A percentile compares a stretch with the other conserved stretches of the same genome.
phyloP scores from a whole-genome alignment of 345 rosid genomes.

The Moricandia moricandioides region DNA sequence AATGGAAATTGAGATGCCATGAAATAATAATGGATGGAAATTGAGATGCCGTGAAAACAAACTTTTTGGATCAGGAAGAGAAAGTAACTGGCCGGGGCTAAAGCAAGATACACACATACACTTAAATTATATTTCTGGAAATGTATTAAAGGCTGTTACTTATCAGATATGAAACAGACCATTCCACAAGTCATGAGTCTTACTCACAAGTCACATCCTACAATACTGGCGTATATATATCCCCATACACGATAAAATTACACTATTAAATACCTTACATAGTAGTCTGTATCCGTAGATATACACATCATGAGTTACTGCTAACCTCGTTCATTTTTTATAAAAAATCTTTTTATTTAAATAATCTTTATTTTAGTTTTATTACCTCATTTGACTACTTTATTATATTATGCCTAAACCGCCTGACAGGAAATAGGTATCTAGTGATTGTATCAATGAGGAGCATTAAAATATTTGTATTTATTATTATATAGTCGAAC shows the following conservation, averaged over 20 bases:
- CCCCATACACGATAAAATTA: constrained; percentile 9
- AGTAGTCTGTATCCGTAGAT: neutral
- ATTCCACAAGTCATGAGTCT: constrained; percentile 9
- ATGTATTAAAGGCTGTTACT: neutral
- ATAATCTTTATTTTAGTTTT: too few relatives aligned
- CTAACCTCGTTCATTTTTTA: neutral
- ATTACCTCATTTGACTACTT: neutral
- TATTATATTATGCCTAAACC: neutral
- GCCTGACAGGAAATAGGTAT: neutral
- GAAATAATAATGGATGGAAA: too few relatives aligned
- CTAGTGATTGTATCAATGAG: neutral
- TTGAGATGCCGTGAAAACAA: neutral
- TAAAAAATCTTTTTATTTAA: neutral
- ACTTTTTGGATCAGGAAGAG: constrained; percentile 4
- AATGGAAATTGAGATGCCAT: neutral
- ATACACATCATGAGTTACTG: neutral
- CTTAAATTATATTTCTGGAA: neutral
- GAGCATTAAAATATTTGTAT: neutral
- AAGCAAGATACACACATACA: neutral
- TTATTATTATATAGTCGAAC: neutral
- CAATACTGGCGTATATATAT: neutral
- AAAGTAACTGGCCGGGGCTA: neutral
- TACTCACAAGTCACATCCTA: neutral
- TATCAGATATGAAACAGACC: neutral
- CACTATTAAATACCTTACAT: neutral